phyloP scores from a whole-genome alignment of 2,329 filamentous ascomycete species.

The Metarhizium rileyi region DNA sequence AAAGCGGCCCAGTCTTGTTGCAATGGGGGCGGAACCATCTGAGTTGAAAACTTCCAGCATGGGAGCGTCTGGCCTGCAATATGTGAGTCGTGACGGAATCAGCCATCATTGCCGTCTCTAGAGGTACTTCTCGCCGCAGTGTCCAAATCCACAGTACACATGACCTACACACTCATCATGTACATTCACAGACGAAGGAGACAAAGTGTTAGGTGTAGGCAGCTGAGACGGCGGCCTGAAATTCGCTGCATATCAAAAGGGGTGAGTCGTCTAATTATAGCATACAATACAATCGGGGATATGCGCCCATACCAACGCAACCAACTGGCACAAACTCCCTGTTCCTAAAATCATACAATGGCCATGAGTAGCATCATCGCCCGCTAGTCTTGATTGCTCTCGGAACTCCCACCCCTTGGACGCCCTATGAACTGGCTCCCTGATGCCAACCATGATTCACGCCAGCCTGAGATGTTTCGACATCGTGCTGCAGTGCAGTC shows the following conservation, averaged over 20 bases:
- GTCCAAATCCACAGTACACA: no score
- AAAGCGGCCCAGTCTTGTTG: rapidly evolving
- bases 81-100: no score
- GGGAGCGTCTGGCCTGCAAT: no score
- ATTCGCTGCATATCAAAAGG: background rate
- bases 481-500: background rate
- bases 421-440: background rate
- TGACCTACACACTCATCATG: background rate
- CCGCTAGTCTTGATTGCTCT: background rate
- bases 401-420: background rate
- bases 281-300: background rate
- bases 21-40: background rate
- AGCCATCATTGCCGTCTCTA: no score
- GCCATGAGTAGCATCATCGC: background rate
- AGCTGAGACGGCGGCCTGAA: background rate
- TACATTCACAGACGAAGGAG: background rate
- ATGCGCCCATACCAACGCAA: background rate
- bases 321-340: background rate
- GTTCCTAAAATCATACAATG: background rate
- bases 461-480: no score
- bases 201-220: background rate
- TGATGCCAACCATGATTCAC: no score
- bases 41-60: background rate
- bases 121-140: no score
- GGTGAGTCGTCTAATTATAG: background rate